Base-by-base conservation (phyloP, 2,329 filamentous ascomycete species). In the Arachnomyces sp. region DNA sequence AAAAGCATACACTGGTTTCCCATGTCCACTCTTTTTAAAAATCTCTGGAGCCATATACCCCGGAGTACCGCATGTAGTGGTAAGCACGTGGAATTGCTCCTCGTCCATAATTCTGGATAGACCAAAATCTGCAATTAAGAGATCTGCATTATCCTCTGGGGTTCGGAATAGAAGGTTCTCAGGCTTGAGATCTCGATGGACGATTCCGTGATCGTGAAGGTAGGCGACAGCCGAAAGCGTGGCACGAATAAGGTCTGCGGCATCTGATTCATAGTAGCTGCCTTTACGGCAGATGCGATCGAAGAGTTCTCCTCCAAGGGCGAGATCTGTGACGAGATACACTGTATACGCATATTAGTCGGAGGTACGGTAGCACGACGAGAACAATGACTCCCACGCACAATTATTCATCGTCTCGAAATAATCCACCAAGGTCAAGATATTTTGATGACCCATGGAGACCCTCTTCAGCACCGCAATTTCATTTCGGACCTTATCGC, bases 11-110 rank as follows among this genome's bases (percentile, higher is more conserved):
- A 98, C 92, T 52, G 92, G 89, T 66, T 96, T 98, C 48, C 92
- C 92, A 61, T 98, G 92, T 17, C 92, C 92, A 6, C 84, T 89
- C 72, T 98, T 98, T 65, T 94, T 94, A 70, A 98, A 98, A 56
- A 98, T 98, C 63, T 98, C 92, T 15, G 92, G 92, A 2, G 92
- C 92, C 92, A 98, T 98, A 66, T 98, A 98, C 36, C 92, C 92
- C 3, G 92, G 92, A 1, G 92, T 98, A 44, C 92, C 92, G 61
- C 92, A 98, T 1, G 92, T 98, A 0, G 92, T 98, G 8, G 92
- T 98, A 47, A 98, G 70, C 20, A 96, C 90, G 60, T 96, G 92
- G 64, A 96, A 96, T 60, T 94, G 86, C 65, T 95, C 88, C 66
- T 96, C 92, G 58, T 98, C 92, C 90, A 98, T 96, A 66, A 98